Conservation (phyloP, 306 rosid species). For the Malus orientalis region DNA sequence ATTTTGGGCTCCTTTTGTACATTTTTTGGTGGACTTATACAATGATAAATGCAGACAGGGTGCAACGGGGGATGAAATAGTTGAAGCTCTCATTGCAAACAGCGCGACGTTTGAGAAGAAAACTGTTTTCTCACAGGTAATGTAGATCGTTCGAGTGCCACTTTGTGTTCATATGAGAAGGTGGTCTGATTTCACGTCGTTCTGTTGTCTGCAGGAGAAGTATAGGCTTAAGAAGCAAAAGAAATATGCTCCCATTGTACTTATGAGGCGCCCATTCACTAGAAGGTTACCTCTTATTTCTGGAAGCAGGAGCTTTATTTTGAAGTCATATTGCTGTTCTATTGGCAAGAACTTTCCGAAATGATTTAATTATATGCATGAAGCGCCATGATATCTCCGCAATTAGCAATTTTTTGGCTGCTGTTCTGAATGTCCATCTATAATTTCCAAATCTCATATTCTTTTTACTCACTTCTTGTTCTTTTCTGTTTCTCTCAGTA, state of each 20-base stretch:
- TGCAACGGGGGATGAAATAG: slow-evolving; percentile 77
- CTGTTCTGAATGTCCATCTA: not conserved
- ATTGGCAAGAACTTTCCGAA: not conserved
- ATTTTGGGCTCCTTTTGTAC: not conserved
- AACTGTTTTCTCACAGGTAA: slow-evolving; percentile 89
- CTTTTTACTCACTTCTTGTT: slow-evolving; percentile 10
- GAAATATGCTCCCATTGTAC: slow-evolving; percentile 88
- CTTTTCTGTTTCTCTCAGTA: slow-evolving; percentile 34
- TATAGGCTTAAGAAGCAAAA: slow-evolving; percentile 89
- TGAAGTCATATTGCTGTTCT: not conserved
- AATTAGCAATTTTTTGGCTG: not conserved
- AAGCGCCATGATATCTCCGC: not conserved
- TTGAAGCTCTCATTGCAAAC: slow-evolving; percentile 86
- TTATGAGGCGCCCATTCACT: slow-evolving; percentile 74
- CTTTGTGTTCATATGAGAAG: slow-evolving; percentile 1
- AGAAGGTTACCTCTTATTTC: slow-evolving; percentile 41
- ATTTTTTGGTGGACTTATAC: too few relatives aligned
- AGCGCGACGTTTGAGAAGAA: slow-evolving; percentile 87
- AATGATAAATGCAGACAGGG: slow-evolving; percentile 46
- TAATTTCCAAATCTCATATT: not conserved
- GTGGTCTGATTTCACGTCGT: not conserved
- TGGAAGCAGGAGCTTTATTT: not conserved
- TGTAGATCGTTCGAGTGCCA: slow-evolving; percentile 4
- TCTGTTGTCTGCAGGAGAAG: slow-evolving; percentile 58
- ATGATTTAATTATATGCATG: not conserved